A percentile compares a stretch with the other conserved stretches of the same genome.
Conservation (phyloP, 768 basidiomycete species). For the Leccinum broughii region DNA sequence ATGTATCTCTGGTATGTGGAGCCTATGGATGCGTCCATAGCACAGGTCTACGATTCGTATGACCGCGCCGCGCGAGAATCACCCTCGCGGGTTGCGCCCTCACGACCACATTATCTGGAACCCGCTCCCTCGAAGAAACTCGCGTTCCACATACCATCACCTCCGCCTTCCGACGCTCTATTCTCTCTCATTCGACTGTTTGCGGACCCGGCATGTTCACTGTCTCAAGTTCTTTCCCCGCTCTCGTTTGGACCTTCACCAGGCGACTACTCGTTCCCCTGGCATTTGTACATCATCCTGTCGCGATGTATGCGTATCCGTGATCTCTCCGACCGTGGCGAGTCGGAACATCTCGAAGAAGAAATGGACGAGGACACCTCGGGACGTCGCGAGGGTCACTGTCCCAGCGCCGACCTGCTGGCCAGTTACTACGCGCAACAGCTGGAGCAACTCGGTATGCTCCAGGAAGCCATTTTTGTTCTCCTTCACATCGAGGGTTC, state of each 20-base stretch:
- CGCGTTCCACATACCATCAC: conserved; percentile 44
- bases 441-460: conserved; percentile 75
- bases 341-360: conserved; percentile 37
- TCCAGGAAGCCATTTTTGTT: conserved; percentile 88
- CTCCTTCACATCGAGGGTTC: conserved; percentile 84
- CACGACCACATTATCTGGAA: conserved; percentile 61
- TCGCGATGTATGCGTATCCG: conserved; percentile 79
- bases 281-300: conserved; percentile 91
- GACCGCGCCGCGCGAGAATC: conserved; percentile 41
- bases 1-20: conserved; percentile 88
- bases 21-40: conserved; percentile 66
- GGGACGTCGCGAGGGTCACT: conserved; percentile 68
- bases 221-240: conserved; percentile 69
- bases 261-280: conserved; percentile 80
- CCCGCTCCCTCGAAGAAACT: conserved; percentile 21
- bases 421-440: conserved; percentile 86
- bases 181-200: conserved; percentile 81
- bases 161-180: conserved; percentile 65
- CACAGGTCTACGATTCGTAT: conserved; percentile 68
- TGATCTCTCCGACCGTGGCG: conserved; percentile 84
- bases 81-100: conserved; percentile 46
- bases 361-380: conserved; percentile 44
- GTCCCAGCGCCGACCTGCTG: conserved; percentile 78
- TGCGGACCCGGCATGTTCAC: conserved; percentile 68
- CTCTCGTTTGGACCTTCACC: conserved; percentile 74